A percentile compares a stretch with the other conserved stretches of the same genome.
Evolutionary conservation across 192 early-diverging fungal species (phyloP).

Genomic region (Mortierella alpina): DNA sequence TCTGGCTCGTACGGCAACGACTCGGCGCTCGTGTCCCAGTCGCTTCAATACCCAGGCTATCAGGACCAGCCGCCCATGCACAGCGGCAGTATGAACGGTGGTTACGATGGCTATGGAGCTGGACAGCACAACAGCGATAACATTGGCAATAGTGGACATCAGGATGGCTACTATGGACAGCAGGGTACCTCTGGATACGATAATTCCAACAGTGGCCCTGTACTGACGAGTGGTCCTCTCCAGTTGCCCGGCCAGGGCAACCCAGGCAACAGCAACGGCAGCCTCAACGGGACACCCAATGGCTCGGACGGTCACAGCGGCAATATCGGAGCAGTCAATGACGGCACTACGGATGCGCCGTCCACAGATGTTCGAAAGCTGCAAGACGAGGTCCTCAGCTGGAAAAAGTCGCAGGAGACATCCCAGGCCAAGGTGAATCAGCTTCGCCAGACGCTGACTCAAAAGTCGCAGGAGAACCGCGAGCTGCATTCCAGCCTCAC

Average conservation of each 20-base stretch:
- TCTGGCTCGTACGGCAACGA: background rate
- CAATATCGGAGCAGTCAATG: too few relatives aligned
- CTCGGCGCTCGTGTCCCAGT: slow-evolving; percentile 1
- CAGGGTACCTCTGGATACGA: background rate
- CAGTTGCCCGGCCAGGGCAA: slow-evolving; percentile 18
- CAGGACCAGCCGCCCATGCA: slow-evolving; percentile 2
- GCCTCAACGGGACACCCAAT: slow-evolving; percentile 1
- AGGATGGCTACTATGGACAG: slow-evolving; percentile 2
- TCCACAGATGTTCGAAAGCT: slow-evolving; percentile 38
- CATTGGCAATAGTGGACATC: background rate
- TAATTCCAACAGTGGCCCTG: slow-evolving; percentile 3
- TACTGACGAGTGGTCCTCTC: slow-evolving; percentile 11
- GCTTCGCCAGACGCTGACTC: slow-evolving; percentile 31
- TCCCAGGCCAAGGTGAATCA: slow-evolving; percentile 33
- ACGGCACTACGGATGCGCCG: background rate
- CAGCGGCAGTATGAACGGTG: background rate
- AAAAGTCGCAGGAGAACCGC: slow-evolving; percentile 52
- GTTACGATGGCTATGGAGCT: slow-evolving; percentile 2
- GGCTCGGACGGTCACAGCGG: background rate
- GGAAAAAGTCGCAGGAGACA: slow-evolving; percentile 46
- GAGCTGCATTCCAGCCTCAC: slow-evolving; percentile 29
- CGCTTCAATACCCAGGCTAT: slow-evolving; percentile 8
- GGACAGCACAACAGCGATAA: background rate
- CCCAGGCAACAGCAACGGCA: slow-evolving; percentile 5
- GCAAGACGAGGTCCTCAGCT: slow-evolving; percentile 38